A percentile compares a stretch with the other conserved stretches of the same genome.
Conservation (phyloP, 2,329 filamentous ascomycete species). For the Pseudogymnoascus sp. region DNA sequence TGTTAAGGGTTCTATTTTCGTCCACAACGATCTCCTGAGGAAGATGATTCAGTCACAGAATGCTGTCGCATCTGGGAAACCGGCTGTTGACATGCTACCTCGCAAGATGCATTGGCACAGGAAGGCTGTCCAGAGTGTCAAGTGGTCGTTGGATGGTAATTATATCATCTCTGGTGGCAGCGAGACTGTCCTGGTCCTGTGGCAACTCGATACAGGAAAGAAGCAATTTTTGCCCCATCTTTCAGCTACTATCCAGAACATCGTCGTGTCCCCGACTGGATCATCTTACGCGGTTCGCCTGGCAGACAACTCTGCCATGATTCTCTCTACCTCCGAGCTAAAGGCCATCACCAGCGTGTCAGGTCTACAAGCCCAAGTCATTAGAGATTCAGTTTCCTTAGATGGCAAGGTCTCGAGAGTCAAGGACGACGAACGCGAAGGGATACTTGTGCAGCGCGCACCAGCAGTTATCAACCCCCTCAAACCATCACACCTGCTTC, state of each 20-base stretch:
- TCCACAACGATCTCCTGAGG: conserved; percentile 69
- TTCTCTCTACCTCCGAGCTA: conserved; percentile 83
- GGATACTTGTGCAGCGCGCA: conserved; percentile 31
- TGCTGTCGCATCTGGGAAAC: conserved; percentile 15
- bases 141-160: conserved; percentile 93
- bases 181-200: conserved; percentile 82
- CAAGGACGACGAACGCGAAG: conserved; percentile 21
- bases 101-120: conserved; percentile 88
- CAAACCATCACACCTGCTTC: conserved; percentile 54
- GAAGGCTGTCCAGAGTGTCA: conserved; percentile 70
- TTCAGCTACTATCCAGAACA: conserved; percentile 72
- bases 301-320: conserved; percentile 85
- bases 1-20: conserved; percentile 64
- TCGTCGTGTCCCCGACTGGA: conserved; percentile 72
- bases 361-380: conserved; percentile 62
- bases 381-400: conserved; percentile 42
- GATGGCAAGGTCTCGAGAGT: conserved; percentile 46
- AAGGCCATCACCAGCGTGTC: conserved; percentile 76
- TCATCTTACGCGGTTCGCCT: conserved; percentile 77
- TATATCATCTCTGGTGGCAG: conserved; percentile 90
- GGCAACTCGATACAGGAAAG: conserved; percentile 84
- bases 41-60: conserved; percentile 42
- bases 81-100: conserved; percentile 32
- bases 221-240: conserved; percentile 85
- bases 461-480: conserved; percentile 56